These are phyloP conservation scores for Geotrichum siamense DNA, from an alignment of 1,139 yeast genomes.

Conservation along the genomic window DNA sequence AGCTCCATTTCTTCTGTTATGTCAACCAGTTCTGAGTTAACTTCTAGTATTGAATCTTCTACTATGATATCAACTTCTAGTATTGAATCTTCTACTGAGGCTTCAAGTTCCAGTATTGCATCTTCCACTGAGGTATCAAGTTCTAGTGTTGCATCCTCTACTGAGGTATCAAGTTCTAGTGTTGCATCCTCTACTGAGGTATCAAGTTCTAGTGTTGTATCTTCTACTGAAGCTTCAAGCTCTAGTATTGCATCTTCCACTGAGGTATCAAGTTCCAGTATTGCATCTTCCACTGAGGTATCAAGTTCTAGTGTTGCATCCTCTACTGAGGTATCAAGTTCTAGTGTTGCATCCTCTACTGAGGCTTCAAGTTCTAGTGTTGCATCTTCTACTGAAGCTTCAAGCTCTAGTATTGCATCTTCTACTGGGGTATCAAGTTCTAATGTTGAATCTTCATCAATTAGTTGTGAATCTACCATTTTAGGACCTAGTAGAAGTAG, in stretches of 20 bases:
- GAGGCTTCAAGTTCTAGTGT: neutral
- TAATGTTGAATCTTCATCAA: neutral
- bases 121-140: neutral
- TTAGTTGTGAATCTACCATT: neutral
- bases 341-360: neutral
- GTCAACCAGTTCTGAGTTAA: neutral
- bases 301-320: constrained; percentile 4
- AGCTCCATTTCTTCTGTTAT: neutral
- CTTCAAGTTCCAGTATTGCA: neutral
- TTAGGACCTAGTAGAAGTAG: neutral
- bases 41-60: neutral
- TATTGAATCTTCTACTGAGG: constrained; percentile 1
- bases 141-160: neutral
- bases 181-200: neutral
- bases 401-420: neutral
- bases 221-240: neutral
- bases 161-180: neutral
- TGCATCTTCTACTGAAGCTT: neutral
- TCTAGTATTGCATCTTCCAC: neutral
- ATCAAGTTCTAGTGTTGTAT: neutral
- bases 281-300: neutral
- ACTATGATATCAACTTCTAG: neutral
- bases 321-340: neutral
- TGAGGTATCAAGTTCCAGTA: neutral
- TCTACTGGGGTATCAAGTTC: neutral